A percentile compares a stretch with the other conserved stretches of the same genome.
Conservation (phyloP, 192 early-diverging fungal genomes). For the Chytriomyces sp. region DNA sequence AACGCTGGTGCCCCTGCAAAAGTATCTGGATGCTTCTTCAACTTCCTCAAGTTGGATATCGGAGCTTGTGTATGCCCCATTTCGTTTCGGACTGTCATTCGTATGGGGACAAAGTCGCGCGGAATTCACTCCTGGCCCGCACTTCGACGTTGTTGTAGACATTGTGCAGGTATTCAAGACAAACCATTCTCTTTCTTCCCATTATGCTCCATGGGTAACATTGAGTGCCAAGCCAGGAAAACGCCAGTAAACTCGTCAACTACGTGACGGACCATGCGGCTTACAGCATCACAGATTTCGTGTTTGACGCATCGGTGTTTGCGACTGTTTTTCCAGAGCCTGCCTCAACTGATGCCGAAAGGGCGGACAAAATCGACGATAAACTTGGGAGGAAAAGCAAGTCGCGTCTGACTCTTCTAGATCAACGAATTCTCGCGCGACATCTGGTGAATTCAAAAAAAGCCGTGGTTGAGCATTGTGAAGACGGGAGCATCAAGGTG, state of each 20-base stretch:
- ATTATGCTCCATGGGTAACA: not conserved
- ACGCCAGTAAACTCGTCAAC: not conserved
- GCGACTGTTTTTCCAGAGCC: not conserved
- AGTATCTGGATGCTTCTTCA: not conserved
- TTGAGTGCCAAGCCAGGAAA: not conserved
- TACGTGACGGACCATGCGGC: not conserved
- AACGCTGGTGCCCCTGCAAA: not conserved
- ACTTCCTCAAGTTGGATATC: not conserved
- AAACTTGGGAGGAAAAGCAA: too few relatives aligned
- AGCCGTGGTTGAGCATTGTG: not conserved
- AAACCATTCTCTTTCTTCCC: not conserved
- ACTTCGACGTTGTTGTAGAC: not conserved
- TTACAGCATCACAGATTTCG: constrained; percentile 8
- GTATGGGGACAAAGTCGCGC: not conserved
- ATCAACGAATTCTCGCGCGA: not conserved
- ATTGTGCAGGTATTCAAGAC: not conserved
- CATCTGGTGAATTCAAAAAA: not conserved
- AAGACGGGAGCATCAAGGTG: not conserved
- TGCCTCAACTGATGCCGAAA: too few relatives aligned
- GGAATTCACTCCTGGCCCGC: not conserved
- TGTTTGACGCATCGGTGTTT: not conserved
- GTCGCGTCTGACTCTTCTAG: not conserved
- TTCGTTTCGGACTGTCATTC: not conserved
- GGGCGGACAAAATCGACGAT: too few relatives aligned
- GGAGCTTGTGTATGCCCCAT: not conserved